A percentile compares a stretch with the other conserved stretches of the same genome.
phyloP scores from a whole-genome alignment of 495 filamentous ascomycete species.

The Daldinia loculata region DNA sequence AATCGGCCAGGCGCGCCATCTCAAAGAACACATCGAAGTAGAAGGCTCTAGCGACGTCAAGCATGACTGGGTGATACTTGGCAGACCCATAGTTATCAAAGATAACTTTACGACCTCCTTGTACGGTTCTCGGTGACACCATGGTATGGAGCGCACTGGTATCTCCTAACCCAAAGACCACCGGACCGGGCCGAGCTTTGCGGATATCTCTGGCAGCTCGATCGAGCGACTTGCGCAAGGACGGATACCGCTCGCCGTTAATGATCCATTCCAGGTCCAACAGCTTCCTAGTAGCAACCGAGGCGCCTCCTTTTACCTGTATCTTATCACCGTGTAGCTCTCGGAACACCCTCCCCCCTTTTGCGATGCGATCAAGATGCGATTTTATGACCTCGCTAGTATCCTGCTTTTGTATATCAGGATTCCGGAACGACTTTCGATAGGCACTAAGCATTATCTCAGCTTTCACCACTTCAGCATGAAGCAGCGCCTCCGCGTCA shows the following conservation, averaged over 20 bases:
- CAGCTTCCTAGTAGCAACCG: neutral
- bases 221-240: neutral
- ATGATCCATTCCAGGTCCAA: conserved; percentile 1
- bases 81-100: neutral
- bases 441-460: neutral
- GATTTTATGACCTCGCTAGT: too few species aligned
- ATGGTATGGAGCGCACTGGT: neutral
- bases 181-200: neutral
- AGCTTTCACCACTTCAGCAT: neutral
- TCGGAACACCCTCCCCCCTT: neutral
- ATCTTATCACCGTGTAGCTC: neutral
- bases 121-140: neutral
- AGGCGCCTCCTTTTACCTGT: neutral
- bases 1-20: too few species aligned
- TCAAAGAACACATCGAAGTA: conserved; percentile 5
- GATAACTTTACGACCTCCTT: neutral
- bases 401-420: neutral
- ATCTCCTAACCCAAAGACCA: neutral
- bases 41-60: neutral
- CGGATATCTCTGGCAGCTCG: neutral
- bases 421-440: neutral
- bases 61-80: neutral
- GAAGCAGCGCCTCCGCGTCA: neutral
- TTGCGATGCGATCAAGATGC: neutral
- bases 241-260: neutral